phyloP scores from a whole-genome alignment of 2,329 filamentous ascomycete species.

The Diplodia seriata region DNA sequence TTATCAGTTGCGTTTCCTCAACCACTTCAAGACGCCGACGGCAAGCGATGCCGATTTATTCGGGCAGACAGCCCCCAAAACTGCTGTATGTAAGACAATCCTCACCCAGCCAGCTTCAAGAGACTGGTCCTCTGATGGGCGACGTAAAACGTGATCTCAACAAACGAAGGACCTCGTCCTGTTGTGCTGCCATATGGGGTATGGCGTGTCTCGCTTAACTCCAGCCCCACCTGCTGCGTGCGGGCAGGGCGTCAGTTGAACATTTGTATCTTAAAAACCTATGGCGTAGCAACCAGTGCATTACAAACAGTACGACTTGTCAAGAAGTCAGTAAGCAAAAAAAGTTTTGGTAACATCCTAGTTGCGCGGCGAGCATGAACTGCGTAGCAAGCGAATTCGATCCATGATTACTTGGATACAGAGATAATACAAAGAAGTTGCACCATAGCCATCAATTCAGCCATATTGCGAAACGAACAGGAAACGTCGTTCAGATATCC shows the following conservation, averaged over 20 bases:
- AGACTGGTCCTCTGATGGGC: neutral
- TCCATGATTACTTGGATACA: no score
- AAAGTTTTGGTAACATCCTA: no score
- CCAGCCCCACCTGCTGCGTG: neutral
- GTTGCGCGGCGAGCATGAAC: no score
- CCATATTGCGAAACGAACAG: no score
- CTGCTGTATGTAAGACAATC: neutral
- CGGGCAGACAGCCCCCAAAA: neutral
- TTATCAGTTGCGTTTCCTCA: neutral
- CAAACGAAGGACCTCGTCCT: neutral
- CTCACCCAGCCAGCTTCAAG: neutral
- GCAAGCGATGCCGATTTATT: neutral
- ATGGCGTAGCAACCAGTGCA: no score
- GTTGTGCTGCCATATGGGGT: slow-evolving; percentile 12
- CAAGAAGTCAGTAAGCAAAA: no score
- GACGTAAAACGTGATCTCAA: neutral
- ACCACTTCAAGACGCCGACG: neutral
- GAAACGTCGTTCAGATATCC: neutral
- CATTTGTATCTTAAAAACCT: no score
- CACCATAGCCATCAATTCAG: neutral
- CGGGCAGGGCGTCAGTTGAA: neutral
- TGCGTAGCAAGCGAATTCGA: no score
- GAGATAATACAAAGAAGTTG: no score
- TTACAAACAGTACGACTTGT: no score
- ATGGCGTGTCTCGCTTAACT: slow-evolving; percentile 19